phyloP scores from a whole-genome alignment of 1,284 basidiomycete genomes.

The Farysia itapuensis region DNA sequence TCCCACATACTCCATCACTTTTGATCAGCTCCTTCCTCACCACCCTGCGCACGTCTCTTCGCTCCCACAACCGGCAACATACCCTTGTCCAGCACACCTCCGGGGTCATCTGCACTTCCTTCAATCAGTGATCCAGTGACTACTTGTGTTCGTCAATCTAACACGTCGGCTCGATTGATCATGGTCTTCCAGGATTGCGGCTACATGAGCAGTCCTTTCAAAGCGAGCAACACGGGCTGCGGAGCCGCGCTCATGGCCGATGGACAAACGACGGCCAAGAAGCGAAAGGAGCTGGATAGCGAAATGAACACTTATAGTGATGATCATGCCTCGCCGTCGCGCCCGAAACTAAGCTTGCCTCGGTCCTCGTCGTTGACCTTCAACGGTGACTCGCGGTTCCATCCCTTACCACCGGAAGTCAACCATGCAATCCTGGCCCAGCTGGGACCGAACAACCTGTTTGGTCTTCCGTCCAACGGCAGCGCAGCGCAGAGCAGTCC shows the following conservation, averaged over 20 bases:
- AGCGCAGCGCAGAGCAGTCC: constrained; percentile 1
- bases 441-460: constrained; percentile 21
- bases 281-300: constrained; percentile 23
- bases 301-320: constrained; percentile 8
- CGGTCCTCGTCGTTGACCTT: constrained; percentile 16
- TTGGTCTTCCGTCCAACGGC: background rate
- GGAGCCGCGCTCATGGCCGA: constrained; percentile 1
- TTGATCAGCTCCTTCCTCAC: too few species aligned
- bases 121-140: too few species aligned
- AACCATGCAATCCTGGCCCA: constrained; percentile 38
- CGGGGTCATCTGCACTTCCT: too few species aligned
- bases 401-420: constrained; percentile 37
- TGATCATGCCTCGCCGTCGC: constrained; percentile 2
- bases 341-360: constrained; percentile 25
- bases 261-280: constrained; percentile 5
- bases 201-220: constrained; percentile 10
- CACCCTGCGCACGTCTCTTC: too few species aligned
- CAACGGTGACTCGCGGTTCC: constrained; percentile 34
- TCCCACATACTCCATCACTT: too few species aligned
- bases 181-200: constrained; percentile 31
- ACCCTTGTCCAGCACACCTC: too few species aligned
- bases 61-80: too few species aligned
- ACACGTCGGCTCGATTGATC: background rate
- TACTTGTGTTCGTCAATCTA: too few species aligned
- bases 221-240: constrained; percentile 18